Evolutionary conservation across 192 early-diverging fungal genomes (phyloP), one percentile per base, ranked within the genome.

Genomic region (Linnemannia hyalina): DNA sequence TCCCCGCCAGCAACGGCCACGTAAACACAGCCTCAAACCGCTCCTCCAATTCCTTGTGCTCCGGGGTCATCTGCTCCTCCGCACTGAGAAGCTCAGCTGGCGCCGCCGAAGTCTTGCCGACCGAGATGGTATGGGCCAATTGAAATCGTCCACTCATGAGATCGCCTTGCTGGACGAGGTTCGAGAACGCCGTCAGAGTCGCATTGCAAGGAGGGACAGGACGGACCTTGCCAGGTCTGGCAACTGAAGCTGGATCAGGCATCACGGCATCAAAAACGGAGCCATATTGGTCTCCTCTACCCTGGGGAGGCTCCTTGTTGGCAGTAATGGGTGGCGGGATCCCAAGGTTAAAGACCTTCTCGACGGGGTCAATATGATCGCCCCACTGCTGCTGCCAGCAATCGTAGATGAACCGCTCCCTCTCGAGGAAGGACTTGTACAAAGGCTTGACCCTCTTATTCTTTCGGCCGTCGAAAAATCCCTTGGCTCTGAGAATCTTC

Each of bases 1-100:
- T 85, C 10, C 83, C 83, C 55, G 77, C 38, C 70, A 85, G 36
- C 70, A 80, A 77, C 7, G 83, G 83, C 83, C 83, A 85, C 75
- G 77, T 76, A 23, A 85, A 85, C 29, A 68, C 57, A 11, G 83
- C 36, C 70, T 85, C 83, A 29, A 85, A 80, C 52, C 83, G 65
- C 46, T 80, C 83, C 15, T 70, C 74, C 44, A 85, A 32, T 47
- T 85, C 83, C 6, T 26, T 36, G 41, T 77, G 80, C 70, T 85
- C 83, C 29, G 74, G 83, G n/a, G 36, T 40, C 40, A 32, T 8
- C 29, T 78, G 78, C 32, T 75, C 75, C 52, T 85, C 44, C 1
- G 22, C 73, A 13, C 69, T 46, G 2, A 80, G 42, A 4, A 75
- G 41, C 38, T 42, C 7, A 16, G 36, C 60, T 11, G 73, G 55